These are phyloP conservation scores for Schoenoplectus triqueter DNA, from an alignment of 202 grass and related monocot species.

Conservation along the genomic window DNA sequence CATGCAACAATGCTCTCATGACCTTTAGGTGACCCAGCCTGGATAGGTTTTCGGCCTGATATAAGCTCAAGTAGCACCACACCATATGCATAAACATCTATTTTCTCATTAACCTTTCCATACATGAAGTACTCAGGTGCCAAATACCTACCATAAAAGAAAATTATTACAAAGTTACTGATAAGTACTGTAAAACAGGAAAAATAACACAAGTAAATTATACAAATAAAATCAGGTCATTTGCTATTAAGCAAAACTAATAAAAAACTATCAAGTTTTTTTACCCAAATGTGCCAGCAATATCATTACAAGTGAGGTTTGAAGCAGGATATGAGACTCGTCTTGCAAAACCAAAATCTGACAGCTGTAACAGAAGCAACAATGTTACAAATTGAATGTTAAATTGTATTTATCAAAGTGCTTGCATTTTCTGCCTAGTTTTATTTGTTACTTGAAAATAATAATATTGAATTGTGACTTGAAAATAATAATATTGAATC, in stretches of 20 bases:
- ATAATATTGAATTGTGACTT: neutral
- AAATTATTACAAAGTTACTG: slow-evolving; percentile 39
- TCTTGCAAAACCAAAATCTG: slow-evolving; percentile 97
- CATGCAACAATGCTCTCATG: slow-evolving; percentile 87
- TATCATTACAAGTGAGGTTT: slow-evolving; percentile 71
- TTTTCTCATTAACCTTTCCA: slow-evolving; percentile 88
- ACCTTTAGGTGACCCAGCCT: slow-evolving; percentile 62
- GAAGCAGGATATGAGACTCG: slow-evolving; percentile 65
- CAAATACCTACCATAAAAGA: slow-evolving; percentile 68
- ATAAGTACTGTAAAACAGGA: neutral
- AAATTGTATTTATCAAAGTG: slow-evolving; percentile 19
- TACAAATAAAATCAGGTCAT: neutral
- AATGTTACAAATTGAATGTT: slow-evolving; percentile 40
- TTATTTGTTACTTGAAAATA: neutral
- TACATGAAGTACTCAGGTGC: slow-evolving; percentile 91
- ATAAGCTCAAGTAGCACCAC: slow-evolving; percentile 88
- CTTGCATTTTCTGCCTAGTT: no score
- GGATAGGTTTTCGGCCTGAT: slow-evolving; percentile 92
- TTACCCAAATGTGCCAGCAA: slow-evolving; percentile 95
- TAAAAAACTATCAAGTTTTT: neutral
- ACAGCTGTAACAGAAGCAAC: slow-evolving; percentile 65
- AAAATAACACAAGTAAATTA: neutral
- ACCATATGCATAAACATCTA: slow-evolving; percentile 94
- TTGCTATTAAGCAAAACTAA: slow-evolving; percentile 3
- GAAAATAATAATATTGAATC: neutral